Base-by-base conservation (phyloP, 2,329 filamentous ascomycete genomes). In the Diaporthe capsici region DNA sequence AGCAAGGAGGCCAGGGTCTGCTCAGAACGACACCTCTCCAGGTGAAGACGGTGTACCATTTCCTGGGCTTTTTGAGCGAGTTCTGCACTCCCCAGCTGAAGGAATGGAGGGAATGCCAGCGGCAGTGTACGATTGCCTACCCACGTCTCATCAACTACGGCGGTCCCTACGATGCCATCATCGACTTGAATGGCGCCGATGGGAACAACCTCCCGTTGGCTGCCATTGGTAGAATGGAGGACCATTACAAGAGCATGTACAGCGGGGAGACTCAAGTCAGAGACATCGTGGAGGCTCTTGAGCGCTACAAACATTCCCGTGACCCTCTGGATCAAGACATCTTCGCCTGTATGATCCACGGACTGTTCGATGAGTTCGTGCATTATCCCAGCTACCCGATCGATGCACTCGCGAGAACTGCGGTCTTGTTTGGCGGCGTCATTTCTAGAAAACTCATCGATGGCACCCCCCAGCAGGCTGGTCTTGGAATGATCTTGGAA, bases 171-270 rank as follows among this genome's bases (percentile, higher is more conserved):
- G 95, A 99, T 83, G 94, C 97, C 75, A 92, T 98, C 57, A 96
- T 99, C 78, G 95, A 98, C 80, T 88, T 90, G 13, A 98, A 97
- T 81, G 94, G 95, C 60, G 90, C 92, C 79, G 91, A 93, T 28
- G 93, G 94, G n/a, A 98, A 98, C 81, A 89, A 91, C 1, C 89
- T 99, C 1, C 93, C 96, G 0, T 88, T 90, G 28, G 92, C 92
- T 31, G 95, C 96, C 72, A 96, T 98, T 79, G 92, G 90, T 78
- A 94, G 95, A 83, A 99, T 99, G 97, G 96, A 98, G 81, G 95
- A 98, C 79, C 93, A 98, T 78, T 99, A 98, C 84, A 98, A 98
- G 84, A 94, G 94, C 81, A 98, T 99, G 96, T 99, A 99, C 82
- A 94, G 95, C 78, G 94, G 95, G 78, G 95, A 98, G 79, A 92